phyloP scores from a whole-genome alignment of 768 basidiomycete genomes.

The Suillus sp. region DNA sequence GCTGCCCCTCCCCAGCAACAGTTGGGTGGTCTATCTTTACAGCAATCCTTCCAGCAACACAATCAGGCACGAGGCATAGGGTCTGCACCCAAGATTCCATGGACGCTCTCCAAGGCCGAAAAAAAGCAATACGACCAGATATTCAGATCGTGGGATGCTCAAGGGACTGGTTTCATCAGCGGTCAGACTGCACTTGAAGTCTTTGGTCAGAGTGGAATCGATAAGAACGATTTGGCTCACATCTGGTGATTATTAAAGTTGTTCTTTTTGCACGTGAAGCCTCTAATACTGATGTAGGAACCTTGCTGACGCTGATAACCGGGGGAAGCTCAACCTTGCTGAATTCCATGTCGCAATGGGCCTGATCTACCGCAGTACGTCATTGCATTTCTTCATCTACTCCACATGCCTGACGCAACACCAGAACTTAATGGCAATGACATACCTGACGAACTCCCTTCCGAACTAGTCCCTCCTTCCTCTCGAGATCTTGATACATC shows the following conservation, averaged over 20 bases:
- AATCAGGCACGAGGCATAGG: slow-evolving; percentile 74
- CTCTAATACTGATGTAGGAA: slow-evolving; percentile 55
- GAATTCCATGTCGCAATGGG: slow-evolving; percentile 99
- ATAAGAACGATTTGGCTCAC: slow-evolving; percentile 86
- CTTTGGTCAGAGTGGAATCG: slow-evolving; percentile 90
- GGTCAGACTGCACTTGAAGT: slow-evolving; percentile 87
- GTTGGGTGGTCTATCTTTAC: slow-evolving; percentile 56
- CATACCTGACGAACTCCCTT: slow-evolving; percentile 83
- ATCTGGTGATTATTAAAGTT: slow-evolving; percentile 72
- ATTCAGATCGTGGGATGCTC: slow-evolving; percentile 94
- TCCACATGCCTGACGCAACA: background rate
- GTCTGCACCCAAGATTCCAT: slow-evolving; percentile 70
- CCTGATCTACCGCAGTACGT: slow-evolving; percentile 92
- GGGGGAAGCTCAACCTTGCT: slow-evolving; percentile 91
- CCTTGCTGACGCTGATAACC: slow-evolving; percentile 89
- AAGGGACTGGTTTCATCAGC: slow-evolving; percentile 79
- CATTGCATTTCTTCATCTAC: background rate
- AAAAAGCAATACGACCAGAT: slow-evolving; percentile 97
- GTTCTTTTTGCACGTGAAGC: slow-evolving; percentile 1
- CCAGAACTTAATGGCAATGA: slow-evolving; percentile 90
- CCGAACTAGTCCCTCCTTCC: slow-evolving; percentile 91
- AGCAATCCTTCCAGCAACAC: slow-evolving; percentile 87
- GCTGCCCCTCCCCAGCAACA: slow-evolving; percentile 55
- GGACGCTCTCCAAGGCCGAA: slow-evolving; percentile 86
- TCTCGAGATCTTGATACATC: slow-evolving; percentile 86